phyloP scores from a whole-genome alignment of 1,284 basidiomycete genomes.

The Inonotus hispidus region DNA sequence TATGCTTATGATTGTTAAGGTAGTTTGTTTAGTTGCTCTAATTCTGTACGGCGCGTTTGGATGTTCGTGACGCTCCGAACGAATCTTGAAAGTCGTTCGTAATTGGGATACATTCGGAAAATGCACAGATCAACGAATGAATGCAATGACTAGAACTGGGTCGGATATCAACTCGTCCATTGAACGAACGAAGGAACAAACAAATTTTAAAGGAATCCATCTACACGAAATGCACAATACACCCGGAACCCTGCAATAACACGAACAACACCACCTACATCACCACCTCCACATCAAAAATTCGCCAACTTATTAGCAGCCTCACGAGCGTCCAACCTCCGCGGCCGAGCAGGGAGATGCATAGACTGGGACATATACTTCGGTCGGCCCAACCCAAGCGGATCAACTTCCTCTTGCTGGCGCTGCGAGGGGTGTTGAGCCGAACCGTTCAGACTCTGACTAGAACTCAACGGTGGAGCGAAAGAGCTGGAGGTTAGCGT shows the following conservation, averaged over 20 bases:
- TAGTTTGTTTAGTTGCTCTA: too few species aligned
- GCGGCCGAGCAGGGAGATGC: slow-evolving; percentile 50
- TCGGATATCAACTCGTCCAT: not conserved
- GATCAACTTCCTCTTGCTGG: slow-evolving; percentile 43
- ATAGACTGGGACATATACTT: slow-evolving; percentile 61
- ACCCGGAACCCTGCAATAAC: slow-evolving; percentile 53
- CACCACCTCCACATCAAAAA: too few species aligned
- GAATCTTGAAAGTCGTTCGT: too few species aligned
- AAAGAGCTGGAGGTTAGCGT: slow-evolving; percentile 4
- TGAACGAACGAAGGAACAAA: not conserved
- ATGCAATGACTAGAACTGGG: too few species aligned
- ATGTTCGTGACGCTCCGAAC: too few species aligned
- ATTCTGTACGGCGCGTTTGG: too few species aligned
- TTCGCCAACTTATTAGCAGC: slow-evolving; percentile 86
- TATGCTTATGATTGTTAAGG: too few species aligned
- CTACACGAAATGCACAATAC: slow-evolving; percentile 85
- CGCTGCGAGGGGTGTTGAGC: slow-evolving; percentile 14
- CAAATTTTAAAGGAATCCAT: slow-evolving; percentile 65
- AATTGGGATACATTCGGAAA: too few species aligned
- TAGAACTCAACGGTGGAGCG: slow-evolving; percentile 3
- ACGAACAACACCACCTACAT: too few species aligned
- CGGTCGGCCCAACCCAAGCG: slow-evolving; percentile 53
- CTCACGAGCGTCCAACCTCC: slow-evolving; percentile 71
- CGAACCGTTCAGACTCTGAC: slow-evolving; percentile 8
- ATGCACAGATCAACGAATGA: too few species aligned